Evolutionary conservation across 2,329 filamentous ascomycete species (phyloP), one percentile per base, ranked within the genome.

Genomic region (Fonsecaea erecta): DNA sequence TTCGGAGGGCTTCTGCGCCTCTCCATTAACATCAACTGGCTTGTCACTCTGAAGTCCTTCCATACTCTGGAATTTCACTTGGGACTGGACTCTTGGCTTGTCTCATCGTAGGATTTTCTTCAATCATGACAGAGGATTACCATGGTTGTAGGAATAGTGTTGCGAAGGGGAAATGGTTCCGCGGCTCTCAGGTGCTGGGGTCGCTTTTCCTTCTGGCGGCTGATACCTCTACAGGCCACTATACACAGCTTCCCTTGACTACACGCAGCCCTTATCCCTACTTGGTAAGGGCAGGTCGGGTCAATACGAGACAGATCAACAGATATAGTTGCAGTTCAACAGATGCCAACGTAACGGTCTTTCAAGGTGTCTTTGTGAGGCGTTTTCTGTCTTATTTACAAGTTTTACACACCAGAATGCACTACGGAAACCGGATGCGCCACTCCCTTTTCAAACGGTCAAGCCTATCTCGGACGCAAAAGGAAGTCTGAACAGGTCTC

Each of bases 381-480:
- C 18, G 43, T 24, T 48, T n/a, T 24, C 18, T 48, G 9, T 48
- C 43, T 48, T 63, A 63, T 67, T 35, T 67, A 67, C 64, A 67
- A 57, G 53, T 64, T 63, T 67, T 63, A 67, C 55, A 67, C 51
- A 61, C 46, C 56, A 37, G 30, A 57, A 12, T 43, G 28, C 30
- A 53, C 37, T 26, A 18, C 40, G 34, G 34, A 62, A 32, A 62
- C 35, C 14, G 24, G 30, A 43, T 37, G 35, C 43, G 32, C 26
- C 52, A n/a, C 59, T 34, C 51, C 59, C 24, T 43, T 18, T 76
- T 86, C 96, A 99, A 86, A 97, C 92, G 79, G 89, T 92, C 77
- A 99, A 86, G 74, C 94, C 96, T 78, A 99, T 85, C 77, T 99
- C 95, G 81, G 93, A 91, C 71, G 93, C 95, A 77, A 90, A 99